Evolutionary conservation across 768 basidiomycete genomes (phyloP).

Genomic region (Boletus tylopilopsis): DNA sequence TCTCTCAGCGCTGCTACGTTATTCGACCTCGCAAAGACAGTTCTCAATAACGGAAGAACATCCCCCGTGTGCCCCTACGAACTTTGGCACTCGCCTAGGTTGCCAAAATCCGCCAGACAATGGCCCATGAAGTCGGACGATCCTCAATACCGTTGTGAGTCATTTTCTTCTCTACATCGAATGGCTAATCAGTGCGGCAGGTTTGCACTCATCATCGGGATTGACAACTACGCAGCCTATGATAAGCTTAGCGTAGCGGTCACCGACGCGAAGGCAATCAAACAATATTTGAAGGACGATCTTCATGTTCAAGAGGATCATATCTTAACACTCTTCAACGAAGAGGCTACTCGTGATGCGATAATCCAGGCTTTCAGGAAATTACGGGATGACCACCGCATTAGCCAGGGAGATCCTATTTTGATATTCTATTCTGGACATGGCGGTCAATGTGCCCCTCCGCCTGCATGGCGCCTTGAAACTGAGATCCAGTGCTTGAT

Average conservation of each 20-base stretch:
- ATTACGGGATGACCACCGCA: conserved; percentile 28
- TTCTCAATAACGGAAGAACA: too few species aligned
- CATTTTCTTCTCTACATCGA: neutral
- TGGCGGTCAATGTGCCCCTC: conserved; percentile 32
- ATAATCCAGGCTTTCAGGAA: conserved; percentile 29
- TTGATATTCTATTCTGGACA: conserved; percentile 46
- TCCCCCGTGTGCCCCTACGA: too few species aligned
- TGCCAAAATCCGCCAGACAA: neutral
- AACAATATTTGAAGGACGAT: conserved; percentile 27
- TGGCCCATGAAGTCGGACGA: neutral
- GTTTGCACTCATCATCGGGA: conserved; percentile 43
- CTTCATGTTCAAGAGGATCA: conserved; percentile 31
- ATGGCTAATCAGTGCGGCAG: neutral
- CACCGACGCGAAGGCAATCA: conserved; percentile 32
- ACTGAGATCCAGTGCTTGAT: conserved; percentile 26
- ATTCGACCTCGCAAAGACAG: too few species aligned
- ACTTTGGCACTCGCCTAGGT: too few species aligned
- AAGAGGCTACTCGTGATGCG: conserved; percentile 32
- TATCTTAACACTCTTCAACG: conserved; percentile 37
- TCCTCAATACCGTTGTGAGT: neutral
- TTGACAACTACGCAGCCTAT: conserved; percentile 34
- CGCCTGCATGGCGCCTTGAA: conserved; percentile 21
- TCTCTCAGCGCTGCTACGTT: too few species aligned
- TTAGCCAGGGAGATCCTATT: conserved; percentile 32
- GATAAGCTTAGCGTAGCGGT: conserved; percentile 32